phyloP scores from a whole-genome alignment of 768 basidiomycete genomes.

The Hydnum rufescens region DNA sequence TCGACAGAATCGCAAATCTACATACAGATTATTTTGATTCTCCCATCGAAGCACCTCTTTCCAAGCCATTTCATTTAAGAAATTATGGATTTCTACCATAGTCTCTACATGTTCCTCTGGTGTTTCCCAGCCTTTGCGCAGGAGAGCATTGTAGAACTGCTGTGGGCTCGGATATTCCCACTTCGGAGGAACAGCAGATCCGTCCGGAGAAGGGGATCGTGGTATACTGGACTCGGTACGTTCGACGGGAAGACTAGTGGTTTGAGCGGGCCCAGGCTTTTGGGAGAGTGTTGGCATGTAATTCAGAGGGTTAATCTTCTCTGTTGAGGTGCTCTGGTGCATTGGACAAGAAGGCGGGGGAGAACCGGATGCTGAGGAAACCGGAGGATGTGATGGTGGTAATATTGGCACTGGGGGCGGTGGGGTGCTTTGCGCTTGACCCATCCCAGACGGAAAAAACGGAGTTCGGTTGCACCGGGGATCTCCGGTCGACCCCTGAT shows the following conservation, averaged over 20 bases:
- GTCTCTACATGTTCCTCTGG: constrained; percentile 89
- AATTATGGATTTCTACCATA: constrained; percentile 98
- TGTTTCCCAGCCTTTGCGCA: constrained; percentile 92
- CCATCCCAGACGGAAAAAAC: no score
- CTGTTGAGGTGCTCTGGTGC: neutral
- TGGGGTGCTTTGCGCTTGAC: no score
- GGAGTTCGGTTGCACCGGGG: no score
- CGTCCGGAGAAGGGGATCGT: constrained; percentile 22
- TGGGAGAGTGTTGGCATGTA: constrained; percentile 80
- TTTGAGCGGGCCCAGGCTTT: constrained; percentile 36
- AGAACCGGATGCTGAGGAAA: neutral
- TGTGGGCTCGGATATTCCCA: constrained; percentile 98
- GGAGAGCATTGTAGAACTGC: constrained; percentile 94
- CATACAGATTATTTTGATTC: constrained; percentile 37
- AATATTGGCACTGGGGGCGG: no score
- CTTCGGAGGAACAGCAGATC: constrained; percentile 18
- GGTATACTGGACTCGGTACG: constrained; percentile 77
- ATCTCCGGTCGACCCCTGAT: no score
- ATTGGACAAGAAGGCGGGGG: constrained; percentile 1
- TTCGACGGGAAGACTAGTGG: constrained; percentile 41
- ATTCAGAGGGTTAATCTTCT: constrained; percentile 44
- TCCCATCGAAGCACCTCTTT: constrained; percentile 89
- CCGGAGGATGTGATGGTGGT: neutral
- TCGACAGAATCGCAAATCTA: constrained; percentile 6
- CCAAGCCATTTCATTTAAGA: constrained; percentile 95